phyloP scores from a whole-genome alignment of 495 filamentous ascomycete species.

The Tuber aestivum region DNA sequence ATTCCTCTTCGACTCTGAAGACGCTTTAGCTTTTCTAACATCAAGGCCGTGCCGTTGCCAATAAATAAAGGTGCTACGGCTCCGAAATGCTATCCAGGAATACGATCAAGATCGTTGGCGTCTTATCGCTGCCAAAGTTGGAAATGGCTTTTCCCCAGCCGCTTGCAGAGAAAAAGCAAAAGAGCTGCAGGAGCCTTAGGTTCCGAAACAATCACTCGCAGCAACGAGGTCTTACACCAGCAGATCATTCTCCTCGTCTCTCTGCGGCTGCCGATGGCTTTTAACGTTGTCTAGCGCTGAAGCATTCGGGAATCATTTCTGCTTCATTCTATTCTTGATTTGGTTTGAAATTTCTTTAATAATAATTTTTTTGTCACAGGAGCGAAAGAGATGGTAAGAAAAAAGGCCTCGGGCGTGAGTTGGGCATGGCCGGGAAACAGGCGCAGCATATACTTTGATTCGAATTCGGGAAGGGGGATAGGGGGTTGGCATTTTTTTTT shows the following conservation, averaged over 20 bases:
- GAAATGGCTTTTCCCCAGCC: slow-evolving; percentile 72
- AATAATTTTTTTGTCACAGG: slow-evolving; percentile 7
- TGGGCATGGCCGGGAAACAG: slow-evolving; percentile 14
- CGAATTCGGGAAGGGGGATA: slow-evolving; percentile 14
- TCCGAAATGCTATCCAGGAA: slow-evolving; percentile 72
- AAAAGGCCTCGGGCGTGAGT: slow-evolving; percentile 15
- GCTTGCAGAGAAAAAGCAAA: slow-evolving; percentile 76
- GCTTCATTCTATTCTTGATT: slow-evolving; percentile 17
- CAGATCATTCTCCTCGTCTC: neutral
- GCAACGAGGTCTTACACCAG: slow-evolving; percentile 1
- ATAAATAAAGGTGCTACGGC: slow-evolving; percentile 60
- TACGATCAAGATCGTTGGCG: slow-evolving; percentile 90
- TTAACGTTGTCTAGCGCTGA: neutral
- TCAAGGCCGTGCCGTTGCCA: slow-evolving; percentile 15
- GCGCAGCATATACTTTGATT: slow-evolving; percentile 38
- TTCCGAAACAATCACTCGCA: slow-evolving; percentile 26
- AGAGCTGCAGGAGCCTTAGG: slow-evolving; percentile 48
- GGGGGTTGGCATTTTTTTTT: slow-evolving; percentile 5
- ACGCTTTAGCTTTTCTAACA: slow-evolving; percentile 27
- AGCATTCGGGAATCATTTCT: slow-evolving; percentile 6
- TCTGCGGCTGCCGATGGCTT: neutral
- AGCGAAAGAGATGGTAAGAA: slow-evolving; percentile 21
- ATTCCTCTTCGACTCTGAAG: slow-evolving; percentile 4
- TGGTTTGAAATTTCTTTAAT: slow-evolving; percentile 17
- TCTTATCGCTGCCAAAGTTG: slow-evolving; percentile 78